phyloP scores from a whole-genome alignment of 495 filamentous ascomycete species.

The Aspergillus bertholletiae region DNA sequence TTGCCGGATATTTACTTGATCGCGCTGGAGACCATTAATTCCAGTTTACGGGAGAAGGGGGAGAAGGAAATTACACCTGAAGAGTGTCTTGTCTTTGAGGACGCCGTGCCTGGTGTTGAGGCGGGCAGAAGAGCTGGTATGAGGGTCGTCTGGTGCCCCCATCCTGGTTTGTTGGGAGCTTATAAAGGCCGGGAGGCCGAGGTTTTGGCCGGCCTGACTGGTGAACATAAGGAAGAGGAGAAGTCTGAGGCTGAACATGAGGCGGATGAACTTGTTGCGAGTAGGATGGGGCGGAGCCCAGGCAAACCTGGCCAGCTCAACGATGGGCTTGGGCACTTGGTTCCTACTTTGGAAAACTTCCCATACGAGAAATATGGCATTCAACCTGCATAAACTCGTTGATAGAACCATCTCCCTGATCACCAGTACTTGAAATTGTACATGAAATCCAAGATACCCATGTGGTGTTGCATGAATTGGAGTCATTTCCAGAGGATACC shows the following conservation, averaged over 20 bases:
- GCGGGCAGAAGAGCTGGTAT: constrained; percentile 88
- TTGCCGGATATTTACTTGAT: constrained; percentile 92
- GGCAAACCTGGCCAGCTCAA: constrained; percentile 48
- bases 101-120: constrained; percentile 89
- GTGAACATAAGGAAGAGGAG: constrained; percentile 57
- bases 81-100: constrained; percentile 96
- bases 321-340: constrained; percentile 71
- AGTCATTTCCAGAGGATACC: neutral
- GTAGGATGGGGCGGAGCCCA: constrained; percentile 40
- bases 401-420: neutral
- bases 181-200: constrained; percentile 72
- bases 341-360: constrained; percentile 62
- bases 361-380: constrained; percentile 74
- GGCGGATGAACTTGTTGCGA: constrained; percentile 39
- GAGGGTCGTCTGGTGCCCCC: constrained; percentile 91
- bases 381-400: constrained; percentile 6
- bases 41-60: constrained; percentile 51
- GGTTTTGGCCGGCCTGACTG: constrained; percentile 80
- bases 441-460: constrained; percentile 4
- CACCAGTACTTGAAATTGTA: neutral
- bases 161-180: constrained; percentile 71
- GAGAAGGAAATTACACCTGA: constrained; percentile 69
- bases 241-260: constrained; percentile 42
- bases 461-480: neutral
- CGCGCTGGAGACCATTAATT: constrained; percentile 82